A percentile compares a stretch with the other conserved stretches of the same genome.
phyloP scores from a whole-genome alignment of 257 asterid genomes.

The Plantago major region DNA sequence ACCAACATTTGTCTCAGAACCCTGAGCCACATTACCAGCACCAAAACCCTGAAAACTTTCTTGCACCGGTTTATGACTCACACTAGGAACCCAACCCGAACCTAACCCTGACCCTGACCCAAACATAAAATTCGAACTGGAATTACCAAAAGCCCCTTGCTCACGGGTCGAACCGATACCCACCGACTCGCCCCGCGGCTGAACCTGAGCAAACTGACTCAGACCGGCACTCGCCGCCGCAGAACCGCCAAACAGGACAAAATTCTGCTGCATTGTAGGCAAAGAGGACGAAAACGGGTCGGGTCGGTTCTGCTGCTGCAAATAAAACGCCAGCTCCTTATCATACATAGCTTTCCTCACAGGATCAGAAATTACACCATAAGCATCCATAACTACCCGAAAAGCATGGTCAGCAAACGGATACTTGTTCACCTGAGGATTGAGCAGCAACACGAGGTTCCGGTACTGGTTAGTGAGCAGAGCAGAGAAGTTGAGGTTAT shows the following conservation, averaged over 20 bases:
- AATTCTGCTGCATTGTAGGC: constrained; percentile 48
- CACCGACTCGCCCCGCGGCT: neutral
- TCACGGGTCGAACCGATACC: neutral
- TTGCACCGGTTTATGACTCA: constrained; percentile 20
- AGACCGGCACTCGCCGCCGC: neutral
- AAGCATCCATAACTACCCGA: constrained; percentile 68
- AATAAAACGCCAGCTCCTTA: constrained; percentile 47
- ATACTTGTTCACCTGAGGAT: constrained; percentile 67
- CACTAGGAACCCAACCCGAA: constrained; percentile 25
- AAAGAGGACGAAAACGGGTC: constrained; percentile 27
- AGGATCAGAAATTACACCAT: constrained; percentile 74
- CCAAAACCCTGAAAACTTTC: constrained; percentile 25
- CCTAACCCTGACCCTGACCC: constrained; percentile 29
- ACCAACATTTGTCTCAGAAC: constrained; percentile 14
- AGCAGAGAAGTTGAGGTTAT: constrained; percentile 41
- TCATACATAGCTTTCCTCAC: constrained; percentile 59
- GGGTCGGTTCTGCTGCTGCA: constrained; percentile 23
- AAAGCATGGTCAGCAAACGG: constrained; percentile 85
- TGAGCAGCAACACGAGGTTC: constrained; percentile 46
- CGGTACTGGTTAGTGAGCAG: constrained; percentile 64
- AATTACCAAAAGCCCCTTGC: no score
- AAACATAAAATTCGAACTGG: neutral
- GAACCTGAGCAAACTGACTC: neutral
- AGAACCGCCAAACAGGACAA: constrained; percentile 41
- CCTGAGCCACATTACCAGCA: constrained; percentile 28